Base-by-base conservation (phyloP, 192 early-diverging fungal genomes). In the Coemansia sp. region DNA sequence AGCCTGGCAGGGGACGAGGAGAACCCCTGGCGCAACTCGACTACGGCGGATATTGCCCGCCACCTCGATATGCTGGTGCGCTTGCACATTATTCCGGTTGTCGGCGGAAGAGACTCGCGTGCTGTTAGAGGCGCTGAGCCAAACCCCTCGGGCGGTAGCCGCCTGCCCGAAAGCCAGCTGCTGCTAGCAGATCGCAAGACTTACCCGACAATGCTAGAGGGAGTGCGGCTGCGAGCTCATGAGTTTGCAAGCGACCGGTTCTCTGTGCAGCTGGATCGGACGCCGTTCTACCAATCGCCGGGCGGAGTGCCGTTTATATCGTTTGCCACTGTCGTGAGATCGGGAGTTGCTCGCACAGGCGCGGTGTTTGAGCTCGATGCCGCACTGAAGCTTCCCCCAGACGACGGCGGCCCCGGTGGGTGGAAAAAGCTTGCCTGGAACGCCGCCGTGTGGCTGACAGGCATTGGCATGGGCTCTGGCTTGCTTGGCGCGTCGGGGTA, bases 1-100 rank as follows among this genome's bases (percentile, higher is more conserved):
- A 46, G 45, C 20, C 24, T 43, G 0, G 14, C 29, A 14, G 75
- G 67, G 27, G 79, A 77, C 32, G 61, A 46, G 6, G 64, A 63
- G 3, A 82, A 82, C 40, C 75, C 79, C 29, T 82, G 79, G 79
- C 79, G 79, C 62, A 82, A 82, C 68, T 60, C 74, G 46, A 77
- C 79, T 38, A 76, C 70, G 3, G 31, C 62, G 12, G 79, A 76
- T 24, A 73, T 82, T 49, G 51, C 32, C 14, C 79, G 27, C 42
- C 70, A 77, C 45, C 72, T 90, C 37, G 70, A 78, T 8, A 71
- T 82, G 11, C 65, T 90, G 2, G 79, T 88, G 11, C 78, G 85
- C 25, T 68, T 90, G 32, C 91, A 93, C 73, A 77, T 93, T 1
- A 77, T 93, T 7, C 90, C 89, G 4, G 51, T 82, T 39, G 17